These are phyloP conservation scores for Aspergillus transmontanensis DNA, from an alignment of 2,329 filamentous ascomycete species.

Conservation along the genomic window DNA sequence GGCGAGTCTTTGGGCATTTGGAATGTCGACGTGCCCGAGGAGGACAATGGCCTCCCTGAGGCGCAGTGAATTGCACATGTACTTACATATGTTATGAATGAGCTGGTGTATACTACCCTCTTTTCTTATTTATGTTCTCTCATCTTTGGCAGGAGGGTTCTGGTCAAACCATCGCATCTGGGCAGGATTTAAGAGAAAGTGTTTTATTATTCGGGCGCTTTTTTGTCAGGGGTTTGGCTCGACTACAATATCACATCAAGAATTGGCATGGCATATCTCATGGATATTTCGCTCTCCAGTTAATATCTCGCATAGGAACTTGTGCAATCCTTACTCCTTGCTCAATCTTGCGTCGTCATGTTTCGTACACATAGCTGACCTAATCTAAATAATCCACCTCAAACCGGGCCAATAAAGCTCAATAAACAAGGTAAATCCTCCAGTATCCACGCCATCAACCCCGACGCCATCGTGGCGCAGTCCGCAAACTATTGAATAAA, in stretches of 20 bases:
- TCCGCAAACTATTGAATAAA: neutral
- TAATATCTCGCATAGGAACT: neutral
- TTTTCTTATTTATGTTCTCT: conserved; percentile 2
- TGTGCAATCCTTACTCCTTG: neutral
- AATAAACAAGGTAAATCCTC: neutral
- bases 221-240: neutral
- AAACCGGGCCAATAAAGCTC: neutral
- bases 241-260: neutral
- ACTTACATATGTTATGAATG: neutral
- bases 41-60: conserved; percentile 21
- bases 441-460: neutral
- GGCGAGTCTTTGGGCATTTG: conserved; percentile 44
- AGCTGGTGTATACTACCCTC: conserved; percentile 1
- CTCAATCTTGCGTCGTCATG: neutral
- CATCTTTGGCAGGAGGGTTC: neutral
- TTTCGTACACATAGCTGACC: neutral
- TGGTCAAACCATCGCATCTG: neutral
- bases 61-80: conserved; percentile 11
- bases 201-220: neutral
- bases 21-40: conserved; percentile 35
- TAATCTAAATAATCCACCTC: neutral
- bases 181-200: neutral
- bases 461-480: neutral
- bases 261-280: neutral
- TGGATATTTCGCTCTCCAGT: neutral